A percentile compares a stretch with the other conserved stretches of the same genome.
Evolutionary conservation across 768 basidiomycete species (phyloP).

Genomic region (Termitomyces sp.): DNA sequence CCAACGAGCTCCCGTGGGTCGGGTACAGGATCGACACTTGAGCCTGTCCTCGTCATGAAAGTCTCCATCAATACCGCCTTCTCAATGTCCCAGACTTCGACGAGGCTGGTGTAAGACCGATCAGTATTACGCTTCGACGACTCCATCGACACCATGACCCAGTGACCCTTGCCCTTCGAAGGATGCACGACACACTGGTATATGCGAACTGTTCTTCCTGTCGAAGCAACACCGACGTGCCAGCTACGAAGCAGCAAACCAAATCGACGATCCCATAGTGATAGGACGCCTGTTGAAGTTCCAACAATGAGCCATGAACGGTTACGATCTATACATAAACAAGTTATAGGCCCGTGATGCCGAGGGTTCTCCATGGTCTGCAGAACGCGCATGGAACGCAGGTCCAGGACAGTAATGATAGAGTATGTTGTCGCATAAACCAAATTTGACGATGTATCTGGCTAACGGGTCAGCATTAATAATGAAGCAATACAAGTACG

Average conservation of each 20-base stretch:
- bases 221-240: conserved; percentile 59
- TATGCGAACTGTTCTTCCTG: conserved; percentile 51
- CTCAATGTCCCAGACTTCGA: conserved; percentile 95
- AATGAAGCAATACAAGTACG: conserved; percentile 7
- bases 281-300: conserved; percentile 78
- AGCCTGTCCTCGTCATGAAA: conserved; percentile 54
- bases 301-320: conserved; percentile 87
- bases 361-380: conserved; percentile 80
- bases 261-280: conserved; percentile 95
- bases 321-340: conserved; percentile 78
- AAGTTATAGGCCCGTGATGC: conserved; percentile 82
- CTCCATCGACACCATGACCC: conserved; percentile 84
- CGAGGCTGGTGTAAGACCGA: conserved; percentile 42
- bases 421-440: conserved; percentile 85
- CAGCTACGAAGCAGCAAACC: conserved; percentile 86
- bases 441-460: conserved; percentile 73
- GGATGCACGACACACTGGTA: conserved; percentile 82
- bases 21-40: conserved; percentile 41
- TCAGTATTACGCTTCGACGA: conserved; percentile 38
- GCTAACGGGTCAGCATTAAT: background rate
- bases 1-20: conserved; percentile 49
- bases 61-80: conserved; percentile 74
- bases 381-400: conserved; percentile 76
- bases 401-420: conserved; percentile 67
- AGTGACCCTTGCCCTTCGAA: conserved; percentile 79